A percentile compares a stretch with the other conserved stretches of the same genome.
Conservation (phyloP, 2,329 filamentous ascomycete species). For the Teratosphaeria zuluensis region DNA sequence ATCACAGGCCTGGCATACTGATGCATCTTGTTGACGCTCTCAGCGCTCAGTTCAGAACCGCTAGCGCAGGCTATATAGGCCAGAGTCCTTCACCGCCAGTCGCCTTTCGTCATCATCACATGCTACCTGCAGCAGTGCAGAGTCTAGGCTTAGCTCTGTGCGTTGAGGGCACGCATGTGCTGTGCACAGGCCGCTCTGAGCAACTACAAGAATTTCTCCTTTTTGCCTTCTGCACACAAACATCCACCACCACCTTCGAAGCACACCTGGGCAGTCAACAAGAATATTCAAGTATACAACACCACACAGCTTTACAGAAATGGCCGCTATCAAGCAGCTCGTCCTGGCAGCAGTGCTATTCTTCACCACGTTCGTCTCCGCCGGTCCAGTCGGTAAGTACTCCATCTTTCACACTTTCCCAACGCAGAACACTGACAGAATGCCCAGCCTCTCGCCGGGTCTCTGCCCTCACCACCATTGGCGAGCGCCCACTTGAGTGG, state of each 20-base stretch:
- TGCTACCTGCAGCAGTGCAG: no score
- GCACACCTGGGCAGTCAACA: neutral
- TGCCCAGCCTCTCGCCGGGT: neutral
- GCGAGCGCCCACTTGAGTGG: neutral
- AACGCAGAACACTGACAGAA: neutral
- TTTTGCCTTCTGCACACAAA: neutral
- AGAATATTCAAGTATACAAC: neutral
- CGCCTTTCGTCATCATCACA: no score
- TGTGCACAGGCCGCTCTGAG: neutral
- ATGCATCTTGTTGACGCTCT: no score
- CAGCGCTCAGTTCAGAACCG: no score
- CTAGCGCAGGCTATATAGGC: no score
- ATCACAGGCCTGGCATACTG: no score
- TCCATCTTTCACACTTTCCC: neutral
- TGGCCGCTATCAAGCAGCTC: neutral
- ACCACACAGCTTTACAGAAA: neutral
- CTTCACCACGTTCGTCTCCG: neutral
- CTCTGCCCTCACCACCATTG: neutral
- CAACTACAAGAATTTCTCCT: neutral
- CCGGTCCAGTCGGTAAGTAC: neutral
- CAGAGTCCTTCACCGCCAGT: no score
- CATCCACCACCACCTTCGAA: neutral
- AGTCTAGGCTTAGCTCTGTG: no score
- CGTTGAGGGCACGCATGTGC: neutral
- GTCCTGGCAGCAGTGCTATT: neutral